A percentile compares a stretch with the other conserved stretches of the same genome.
These are phyloP conservation scores for Isoetes taiwanensis DNA, from an alignment of 75 land plant genomes.

Conservation along the genomic window DNA sequence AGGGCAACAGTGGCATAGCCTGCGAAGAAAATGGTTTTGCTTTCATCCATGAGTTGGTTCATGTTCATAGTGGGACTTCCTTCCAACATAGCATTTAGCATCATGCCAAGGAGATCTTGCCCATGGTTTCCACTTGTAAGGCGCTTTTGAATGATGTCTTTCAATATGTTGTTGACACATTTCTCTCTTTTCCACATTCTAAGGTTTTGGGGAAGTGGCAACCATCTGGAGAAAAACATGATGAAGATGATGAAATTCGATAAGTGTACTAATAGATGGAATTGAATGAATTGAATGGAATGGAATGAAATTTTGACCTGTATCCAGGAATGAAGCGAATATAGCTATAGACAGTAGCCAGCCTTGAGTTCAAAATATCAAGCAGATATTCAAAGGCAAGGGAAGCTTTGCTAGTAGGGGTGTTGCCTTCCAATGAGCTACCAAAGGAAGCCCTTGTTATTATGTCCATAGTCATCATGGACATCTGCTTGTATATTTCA, in stretches of 20 bases:
- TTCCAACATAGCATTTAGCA: neutral
- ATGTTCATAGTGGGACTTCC: neutral
- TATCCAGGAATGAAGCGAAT: neutral
- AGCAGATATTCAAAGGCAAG: neutral
- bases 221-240: no score
- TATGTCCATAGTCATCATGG: neutral
- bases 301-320: neutral
- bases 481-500: neutral
- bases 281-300: neutral
- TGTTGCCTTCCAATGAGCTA: neutral
- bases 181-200: neutral
- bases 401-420: neutral
- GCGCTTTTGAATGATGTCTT: neutral
- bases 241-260: neutral
- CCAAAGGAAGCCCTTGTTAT: neutral
- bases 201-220: neutral
- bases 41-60: slow-evolving; percentile 2
- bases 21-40: slow-evolving; percentile 4
- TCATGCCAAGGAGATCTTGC: neutral
- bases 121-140: neutral
- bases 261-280: neutral
- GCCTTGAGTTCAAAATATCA: neutral
- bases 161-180: neutral
- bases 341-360: neutral
- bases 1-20: neutral